phyloP scores from a whole-genome alignment of 306 rosid genomes.

The Trifolium dubium region DNA sequence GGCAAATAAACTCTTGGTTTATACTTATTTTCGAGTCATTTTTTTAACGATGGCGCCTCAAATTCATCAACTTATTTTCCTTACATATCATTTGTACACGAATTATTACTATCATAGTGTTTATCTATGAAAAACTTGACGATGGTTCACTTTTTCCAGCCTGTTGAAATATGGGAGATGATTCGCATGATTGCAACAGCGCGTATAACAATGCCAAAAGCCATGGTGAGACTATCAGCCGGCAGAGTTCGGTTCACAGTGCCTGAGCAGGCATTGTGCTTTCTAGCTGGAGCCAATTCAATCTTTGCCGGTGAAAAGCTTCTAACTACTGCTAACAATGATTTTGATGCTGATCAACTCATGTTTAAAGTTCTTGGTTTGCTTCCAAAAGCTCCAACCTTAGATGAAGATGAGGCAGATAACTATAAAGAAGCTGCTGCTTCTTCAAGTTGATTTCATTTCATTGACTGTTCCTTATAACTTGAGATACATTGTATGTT shows the following conservation, averaged over 20 bases:
- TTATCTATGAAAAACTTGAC: conserved; percentile 13
- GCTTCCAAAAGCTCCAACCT: conserved; percentile 53
- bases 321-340: conserved; percentile 91
- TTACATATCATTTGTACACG: background rate
- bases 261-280: conserved; percentile 95
- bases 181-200: conserved; percentile 93
- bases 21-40: background rate
- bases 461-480: background rate
- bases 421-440: conserved; percentile 49
- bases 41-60: background rate
- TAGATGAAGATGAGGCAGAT: conserved; percentile 39
- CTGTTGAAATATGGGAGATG: conserved; percentile 99
- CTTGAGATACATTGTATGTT: conserved; percentile 15
- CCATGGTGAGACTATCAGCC: conserved; percentile 95
- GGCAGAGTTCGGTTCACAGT: conserved; percentile 93
- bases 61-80: background rate
- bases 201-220: conserved; percentile 88
- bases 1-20: too few relatives aligned
- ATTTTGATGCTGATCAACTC: conserved; percentile 87
- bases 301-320: conserved; percentile 97
- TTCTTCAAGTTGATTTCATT: conserved; percentile 39
- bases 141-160: conserved; percentile 54
- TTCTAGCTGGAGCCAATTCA: conserved; percentile 95
- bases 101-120: conserved; percentile 23
- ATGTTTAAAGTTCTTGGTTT: conserved; percentile 62